Percentiles rank a stretch among this genome's conserved stretches.
These are phyloP conservation scores for Cyclotella cryptica DNA, from an alignment of 108 stramenopile species.

Conservation along the genomic window DNA sequence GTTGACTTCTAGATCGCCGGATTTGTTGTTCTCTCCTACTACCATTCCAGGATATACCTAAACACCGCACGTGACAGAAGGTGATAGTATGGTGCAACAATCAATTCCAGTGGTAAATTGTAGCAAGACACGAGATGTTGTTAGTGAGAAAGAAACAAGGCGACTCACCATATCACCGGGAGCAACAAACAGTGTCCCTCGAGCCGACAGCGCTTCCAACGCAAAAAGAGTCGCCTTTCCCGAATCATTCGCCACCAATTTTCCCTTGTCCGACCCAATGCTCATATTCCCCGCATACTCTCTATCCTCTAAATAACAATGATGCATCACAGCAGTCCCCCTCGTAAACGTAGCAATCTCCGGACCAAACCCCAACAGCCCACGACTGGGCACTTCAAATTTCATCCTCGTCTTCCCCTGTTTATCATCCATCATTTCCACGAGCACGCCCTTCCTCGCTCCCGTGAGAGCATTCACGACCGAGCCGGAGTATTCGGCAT, in stretches of 20 bases:
- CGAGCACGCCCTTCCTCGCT: constrained; percentile 91
- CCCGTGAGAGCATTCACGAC: constrained; percentile 91
- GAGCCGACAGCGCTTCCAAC: constrained; percentile 71
- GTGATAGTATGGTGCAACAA: too few relatives aligned
- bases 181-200: constrained; percentile 92
- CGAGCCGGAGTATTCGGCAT: constrained; percentile 83
- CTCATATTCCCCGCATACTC: constrained; percentile 79
- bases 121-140: too few relatives aligned
- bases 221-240: constrained; percentile 92
- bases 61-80: too few relatives aligned
- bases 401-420: constrained; percentile 88
- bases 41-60: constrained; percentile 94
- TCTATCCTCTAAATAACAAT: constrained; percentile 89
- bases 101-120: too few relatives aligned
- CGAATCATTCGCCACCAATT: constrained; percentile 86
- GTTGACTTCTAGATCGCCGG: constrained; percentile 89
- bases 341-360: constrained; percentile 91
- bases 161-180: constrained; percentile 74
- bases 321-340: constrained; percentile 95
- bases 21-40: constrained; percentile 86
- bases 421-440: constrained; percentile 79
- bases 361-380: constrained; percentile 92
- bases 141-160: too few relatives aligned
- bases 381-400: constrained; percentile 96
- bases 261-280: constrained; percentile 83